Evolutionary conservation across 495 filamentous ascomycete species (phyloP).

Genomic region (Aspergillus sclerotiicarbonarius): DNA sequence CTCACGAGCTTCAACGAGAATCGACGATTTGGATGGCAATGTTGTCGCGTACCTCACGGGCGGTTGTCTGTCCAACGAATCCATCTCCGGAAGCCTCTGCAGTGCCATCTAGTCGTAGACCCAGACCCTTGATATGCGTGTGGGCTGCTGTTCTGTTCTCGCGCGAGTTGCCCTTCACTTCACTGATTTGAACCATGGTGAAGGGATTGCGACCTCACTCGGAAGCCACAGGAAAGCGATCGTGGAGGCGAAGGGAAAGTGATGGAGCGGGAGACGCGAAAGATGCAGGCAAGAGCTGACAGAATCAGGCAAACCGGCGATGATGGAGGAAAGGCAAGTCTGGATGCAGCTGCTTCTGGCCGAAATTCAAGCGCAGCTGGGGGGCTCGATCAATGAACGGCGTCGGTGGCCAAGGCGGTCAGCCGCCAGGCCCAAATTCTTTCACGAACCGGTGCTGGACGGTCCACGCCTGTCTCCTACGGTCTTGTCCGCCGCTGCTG

Average conservation of each 20-base stretch:
- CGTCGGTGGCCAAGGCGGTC: conserved; percentile 39
- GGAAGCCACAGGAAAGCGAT: conserved; percentile 21
- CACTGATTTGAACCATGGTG: conserved; percentile 89
- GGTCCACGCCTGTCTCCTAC: not conserved
- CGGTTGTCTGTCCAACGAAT: conserved; percentile 85
- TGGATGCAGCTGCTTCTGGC: conserved; percentile 26
- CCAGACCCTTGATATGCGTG: conserved; percentile 94
- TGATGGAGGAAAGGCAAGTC: not conserved
- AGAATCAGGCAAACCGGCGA: conserved; percentile 15
- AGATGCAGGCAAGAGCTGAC: conserved; percentile 15
- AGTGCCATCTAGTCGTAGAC: conserved; percentile 75
- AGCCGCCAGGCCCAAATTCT: conserved; percentile 39
- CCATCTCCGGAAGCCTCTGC: conserved; percentile 74
- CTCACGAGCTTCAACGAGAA: not conserved
- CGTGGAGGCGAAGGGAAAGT: not conserved
- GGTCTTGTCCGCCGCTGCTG: not conserved
- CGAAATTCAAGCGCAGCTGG: conserved; percentile 38
- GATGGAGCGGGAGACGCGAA: not conserved
- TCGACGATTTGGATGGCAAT: not conserved
- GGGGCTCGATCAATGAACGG: conserved; percentile 34
- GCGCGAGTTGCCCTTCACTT: conserved; percentile 92
- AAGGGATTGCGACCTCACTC: conserved; percentile 26
- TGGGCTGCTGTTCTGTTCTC: conserved; percentile 94
- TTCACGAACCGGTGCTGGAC: conserved; percentile 18
- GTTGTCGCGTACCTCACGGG: conserved; percentile 66